Evolutionary conservation across 352 stramenopile genomes (phyloP), one percentile per base, ranked within the genome.

Genomic region (Pilasporangium apinafurcum): DNA sequence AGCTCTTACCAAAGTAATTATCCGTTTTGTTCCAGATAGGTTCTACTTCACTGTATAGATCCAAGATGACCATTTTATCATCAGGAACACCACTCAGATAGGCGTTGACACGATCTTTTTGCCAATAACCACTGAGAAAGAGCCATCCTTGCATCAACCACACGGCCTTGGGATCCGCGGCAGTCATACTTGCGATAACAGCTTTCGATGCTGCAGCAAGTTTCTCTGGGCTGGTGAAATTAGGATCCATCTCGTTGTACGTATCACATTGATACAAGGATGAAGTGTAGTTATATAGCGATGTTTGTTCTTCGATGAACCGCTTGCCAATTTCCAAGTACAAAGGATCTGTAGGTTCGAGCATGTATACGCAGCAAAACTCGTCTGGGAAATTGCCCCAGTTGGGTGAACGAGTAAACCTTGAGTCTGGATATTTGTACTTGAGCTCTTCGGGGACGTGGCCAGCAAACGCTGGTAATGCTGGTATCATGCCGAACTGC

Each of bases 401-500:
- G 53, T 88, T 85, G 10, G 80, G 77, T 14, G 79, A 91, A 12
- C 80, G 67, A 30, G 70, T 65, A 52, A 95, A 92, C 48, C 87
- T 91, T 13, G 83, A 71, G 12, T 81, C 55, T 1, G 83, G 67
- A 53, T 82, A 93, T 8, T 83, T 54, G 16, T 52, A 20, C 41
- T 82, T 73, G 30, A 97, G 49, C 40, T 93, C 83, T 53, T 91
- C 65, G 0, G 89, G 86, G 18, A 96, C 83, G 42, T 96, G 86
- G 1, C 88, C 78, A 2, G 78, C 83, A 53, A 97, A 97, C 2
- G 66, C 86, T 1, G 87, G 89, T n/a, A 96, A 62, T 10, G 87
- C 75, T 18, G 84, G 84, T n/a, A 94, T 53, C 71, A 97, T 96
- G 35, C 84, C 87, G 14, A 95, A 84, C 48, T 80, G 65, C n/a